Base-by-base conservation (phyloP, 2,329 filamentous ascomycete genomes). In the Fusarium sp. region DNA sequence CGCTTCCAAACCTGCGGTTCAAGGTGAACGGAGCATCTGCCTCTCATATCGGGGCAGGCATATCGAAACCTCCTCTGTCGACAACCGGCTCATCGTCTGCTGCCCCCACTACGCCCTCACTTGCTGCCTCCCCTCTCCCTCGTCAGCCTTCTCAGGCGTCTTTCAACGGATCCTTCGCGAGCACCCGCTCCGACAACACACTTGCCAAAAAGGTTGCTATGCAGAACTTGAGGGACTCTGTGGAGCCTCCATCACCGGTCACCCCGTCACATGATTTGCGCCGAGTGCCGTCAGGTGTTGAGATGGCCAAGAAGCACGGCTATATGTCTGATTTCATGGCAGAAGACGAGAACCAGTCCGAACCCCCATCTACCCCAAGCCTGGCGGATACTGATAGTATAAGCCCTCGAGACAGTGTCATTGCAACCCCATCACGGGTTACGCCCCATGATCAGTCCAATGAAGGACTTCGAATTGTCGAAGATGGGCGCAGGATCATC, bases 341-440 rank as follows among this genome's bases (percentile, higher is more conserved):
- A 54, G 64, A 75, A 47, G 73, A 75, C 50, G 70, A 73, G 53
- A 72, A 74, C 63, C 63, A 71, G 65, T 73, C 73, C 62, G 72
- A 75, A 56, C 68, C 64, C 65, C 71, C 73, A 39, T 74, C 72
- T 64, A 73, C 72, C 39, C 73, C 73, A 36, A 75, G 73, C 34
- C 54, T 75, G 56, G 72, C 70, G 44, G 73, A 74, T 71, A 75
- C 73, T 66, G 73, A 74, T 68, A 75, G 73, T 55, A 48, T 74
- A 63, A 73, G 70, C 56, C 73, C 67, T 24, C 73, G 67, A 61
- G 73, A 75, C 23, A 75, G 71, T 63, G 40, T 73, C 24, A 24
- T 71, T 48, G 71, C 62, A 44, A 74, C 73, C 20, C 73, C 71
- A 43, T 73, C 72, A 42, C 62, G 72, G 45, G 49, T 46, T 8